Conservation (phyloP, 306 rosid species). For the Rosa persica region DNA sequence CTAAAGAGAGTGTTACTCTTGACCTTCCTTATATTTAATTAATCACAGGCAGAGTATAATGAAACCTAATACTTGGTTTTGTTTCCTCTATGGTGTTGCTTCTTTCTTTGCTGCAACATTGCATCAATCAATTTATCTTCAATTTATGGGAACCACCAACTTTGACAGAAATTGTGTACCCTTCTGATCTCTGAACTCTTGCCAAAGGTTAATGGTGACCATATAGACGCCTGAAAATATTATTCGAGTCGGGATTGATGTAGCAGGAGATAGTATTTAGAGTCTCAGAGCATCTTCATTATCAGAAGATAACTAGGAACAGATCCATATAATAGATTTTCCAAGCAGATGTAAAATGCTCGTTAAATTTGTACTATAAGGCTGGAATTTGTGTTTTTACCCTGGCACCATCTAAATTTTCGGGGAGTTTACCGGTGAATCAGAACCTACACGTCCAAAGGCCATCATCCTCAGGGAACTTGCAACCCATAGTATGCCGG, state of each 20-base stretch:
- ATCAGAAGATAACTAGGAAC: background rate
- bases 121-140: background rate
- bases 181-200: background rate
- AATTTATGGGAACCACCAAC: background rate
- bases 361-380: background rate
- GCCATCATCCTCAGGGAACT: background rate
- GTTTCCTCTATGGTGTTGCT: background rate
- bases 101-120: background rate
- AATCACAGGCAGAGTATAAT: slow-evolving; percentile 4
- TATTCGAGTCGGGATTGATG: background rate
- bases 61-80: background rate
- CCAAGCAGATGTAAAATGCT: background rate
- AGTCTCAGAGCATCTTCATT: background rate
- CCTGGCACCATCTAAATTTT: background rate
- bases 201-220: background rate
- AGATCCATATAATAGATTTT: background rate
- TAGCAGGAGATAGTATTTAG: background rate
- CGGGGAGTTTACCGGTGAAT: background rate
- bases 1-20: slow-evolving; percentile 68
- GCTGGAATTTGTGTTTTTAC: background rate
- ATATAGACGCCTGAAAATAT: background rate
- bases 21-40: slow-evolving; percentile 47
- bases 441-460: background rate
- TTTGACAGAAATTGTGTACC: slow-evolving; percentile 8
- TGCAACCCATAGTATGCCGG: background rate